These are phyloP conservation scores for Colletotrichum tofieldiae DNA, from an alignment of 2,329 filamentous ascomycete species.

Conservation along the genomic window DNA sequence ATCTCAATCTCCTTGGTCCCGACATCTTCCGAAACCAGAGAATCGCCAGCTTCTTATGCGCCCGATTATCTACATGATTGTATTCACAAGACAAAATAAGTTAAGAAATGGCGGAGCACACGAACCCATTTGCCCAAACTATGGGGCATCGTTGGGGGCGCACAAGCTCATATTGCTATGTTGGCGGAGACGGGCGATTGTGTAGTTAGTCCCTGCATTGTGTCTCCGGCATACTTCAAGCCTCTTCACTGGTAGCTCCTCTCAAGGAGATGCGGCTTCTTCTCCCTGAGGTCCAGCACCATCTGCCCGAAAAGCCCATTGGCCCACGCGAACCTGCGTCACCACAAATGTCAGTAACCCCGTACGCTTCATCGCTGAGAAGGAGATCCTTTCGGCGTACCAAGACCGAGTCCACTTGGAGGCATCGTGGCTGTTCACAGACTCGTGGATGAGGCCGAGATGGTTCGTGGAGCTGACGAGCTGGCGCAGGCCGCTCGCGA, in stretches of 20 bases:
- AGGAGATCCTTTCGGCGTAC: constrained; percentile 49
- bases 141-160: too few relatives aligned
- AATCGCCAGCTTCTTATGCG: not conserved
- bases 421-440: constrained; percentile 76
- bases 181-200: not conserved
- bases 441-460: constrained; percentile 88
- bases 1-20: not conserved
- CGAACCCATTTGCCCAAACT: not conserved
- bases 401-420: constrained; percentile 61
- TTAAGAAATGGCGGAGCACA: too few relatives aligned
- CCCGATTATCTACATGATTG: not conserved
- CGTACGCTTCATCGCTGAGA: not conserved
- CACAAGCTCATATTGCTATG: not conserved
- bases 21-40: not conserved
- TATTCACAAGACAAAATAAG: too few relatives aligned
- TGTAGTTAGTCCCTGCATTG: not conserved
- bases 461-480: constrained; percentile 79
- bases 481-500: constrained; percentile 73
- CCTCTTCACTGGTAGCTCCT: constrained; percentile 62
- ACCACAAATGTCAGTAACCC: not conserved
- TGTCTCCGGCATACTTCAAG: too few relatives aligned
- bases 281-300: constrained; percentile 80
- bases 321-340: constrained; percentile 86
- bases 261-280: constrained; percentile 77
- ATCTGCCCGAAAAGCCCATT: constrained; percentile 92